phyloP scores from a whole-genome alignment of 1,139 yeast genomes.

The Williopsis jadinii region DNA sequence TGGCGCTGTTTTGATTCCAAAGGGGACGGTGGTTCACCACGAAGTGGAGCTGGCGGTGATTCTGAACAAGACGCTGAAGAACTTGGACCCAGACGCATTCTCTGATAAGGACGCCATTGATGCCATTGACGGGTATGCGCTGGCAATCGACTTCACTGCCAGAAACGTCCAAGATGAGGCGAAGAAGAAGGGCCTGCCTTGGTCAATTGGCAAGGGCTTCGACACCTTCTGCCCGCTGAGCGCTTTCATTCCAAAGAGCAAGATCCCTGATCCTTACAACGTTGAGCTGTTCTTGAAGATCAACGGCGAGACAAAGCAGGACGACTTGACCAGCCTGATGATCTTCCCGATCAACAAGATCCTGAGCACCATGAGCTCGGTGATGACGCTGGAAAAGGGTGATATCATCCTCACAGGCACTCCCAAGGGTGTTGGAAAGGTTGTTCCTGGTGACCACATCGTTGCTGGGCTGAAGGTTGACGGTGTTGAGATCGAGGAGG shows the following conservation, averaged over 20 bases:
- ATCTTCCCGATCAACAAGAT: slow-evolving; percentile 80
- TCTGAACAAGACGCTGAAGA: slow-evolving; percentile 54
- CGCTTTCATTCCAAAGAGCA: slow-evolving; percentile 53
- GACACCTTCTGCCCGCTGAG: slow-evolving; percentile 91
- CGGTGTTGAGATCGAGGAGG: slow-evolving; percentile 48
- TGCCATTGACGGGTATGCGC: slow-evolving; percentile 75
- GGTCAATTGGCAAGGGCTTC: slow-evolving; percentile 95
- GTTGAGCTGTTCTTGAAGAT: slow-evolving; percentile 61
- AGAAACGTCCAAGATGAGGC: slow-evolving; percentile 95
- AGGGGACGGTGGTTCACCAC: slow-evolving; percentile 77
- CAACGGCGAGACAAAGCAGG: slow-evolving; percentile 66
- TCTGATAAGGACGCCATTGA: slow-evolving; percentile 65
- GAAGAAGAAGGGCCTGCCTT: slow-evolving; percentile 88
- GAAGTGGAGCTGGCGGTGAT: slow-evolving; percentile 89
- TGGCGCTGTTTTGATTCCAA: slow-evolving; percentile 81
- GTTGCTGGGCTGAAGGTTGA: slow-evolving; percentile 48
- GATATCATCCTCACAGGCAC: slow-evolving; percentile 93
- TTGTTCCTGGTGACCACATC: slow-evolving; percentile 71
- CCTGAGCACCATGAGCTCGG: slow-evolving; percentile 70
- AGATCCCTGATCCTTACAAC: slow-evolving; percentile 68
- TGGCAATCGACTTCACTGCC: slow-evolving; percentile 92
- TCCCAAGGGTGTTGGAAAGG: slow-evolving; percentile 93
- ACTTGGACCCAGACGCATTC: slow-evolving; percentile 50
- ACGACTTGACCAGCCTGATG: slow-evolving; percentile 81
- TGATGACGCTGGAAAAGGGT: slow-evolving; percentile 88